Base-by-base conservation (phyloP, 805 yeast genomes). In the Candida sphagnicola region DNA sequence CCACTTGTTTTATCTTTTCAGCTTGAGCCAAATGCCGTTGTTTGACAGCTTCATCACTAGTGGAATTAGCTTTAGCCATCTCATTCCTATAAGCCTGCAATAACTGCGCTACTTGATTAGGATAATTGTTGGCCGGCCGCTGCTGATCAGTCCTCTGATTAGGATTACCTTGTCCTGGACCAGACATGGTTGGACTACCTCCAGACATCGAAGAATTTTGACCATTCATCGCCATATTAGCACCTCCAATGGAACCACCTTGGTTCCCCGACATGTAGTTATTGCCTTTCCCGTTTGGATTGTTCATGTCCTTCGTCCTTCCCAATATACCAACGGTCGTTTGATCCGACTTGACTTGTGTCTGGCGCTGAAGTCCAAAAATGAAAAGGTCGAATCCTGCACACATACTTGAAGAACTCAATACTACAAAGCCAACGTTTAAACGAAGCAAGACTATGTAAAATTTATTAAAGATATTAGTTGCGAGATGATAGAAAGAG, bases 21-120 rank as follows among this genome's bases (percentile, higher is more conserved):
- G 87, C 88, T 44, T 75, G 77, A 43, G 68, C 69, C 48, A 77
- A 60, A 48, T 82, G 82, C 44, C 78, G 80, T 48, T 76, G 75
- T 14, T 87, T 88, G 41, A 69, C 77, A 0, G 75, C 78, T 0
- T 81, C 72, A 18, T 73, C 76, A 24, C 69, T 68, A 0, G 81
- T 73, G 13, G 72, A 73, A 48, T 75, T 77, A 1, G 88, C 89
- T 48, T 75, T 74, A 16, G 76, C 77, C 23, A 78, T 70, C 48
- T 80, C 84, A 23, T 70, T 62, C 36, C 74, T 75, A 45, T 78
- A 76, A 39, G 79, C 83, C 43, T 72, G 75, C 10, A 44, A 34
- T 11, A 44, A 31, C 25, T 44, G 47, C 1, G 35, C 35, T 18
- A 44, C 21, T 25, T 44, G 47, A 15, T 26, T 29, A n/a, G 45